phyloP scores from a whole-genome alignment of 495 filamentous ascomycete species.

The Cercophora scortea region DNA sequence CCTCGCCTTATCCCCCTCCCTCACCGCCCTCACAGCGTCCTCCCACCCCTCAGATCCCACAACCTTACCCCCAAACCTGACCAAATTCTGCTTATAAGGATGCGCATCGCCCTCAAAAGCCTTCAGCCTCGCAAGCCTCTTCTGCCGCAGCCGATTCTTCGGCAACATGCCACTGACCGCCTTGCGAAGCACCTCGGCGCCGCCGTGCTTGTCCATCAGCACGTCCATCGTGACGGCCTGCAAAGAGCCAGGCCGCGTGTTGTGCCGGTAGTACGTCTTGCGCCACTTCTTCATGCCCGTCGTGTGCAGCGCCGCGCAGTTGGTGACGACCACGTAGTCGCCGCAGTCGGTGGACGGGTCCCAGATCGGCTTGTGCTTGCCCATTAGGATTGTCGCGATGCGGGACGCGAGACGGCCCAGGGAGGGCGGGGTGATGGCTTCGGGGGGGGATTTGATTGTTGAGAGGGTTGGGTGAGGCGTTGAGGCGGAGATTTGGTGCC shows the following conservation, averaged over 20 bases:
- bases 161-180: slow-evolving; percentile 96
- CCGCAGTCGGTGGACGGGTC: slow-evolving; percentile 95
- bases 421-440: slow-evolving; percentile 53
- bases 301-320: slow-evolving; percentile 76
- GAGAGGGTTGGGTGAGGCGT: slow-evolving; percentile 46
- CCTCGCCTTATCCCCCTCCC: slow-evolving; percentile 31
- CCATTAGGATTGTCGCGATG: slow-evolving; percentile 91
- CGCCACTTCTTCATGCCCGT: slow-evolving; percentile 88
- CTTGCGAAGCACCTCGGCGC: slow-evolving; percentile 84
- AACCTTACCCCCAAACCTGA: slow-evolving; percentile 57
- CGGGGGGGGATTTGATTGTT: slow-evolving; percentile 41
- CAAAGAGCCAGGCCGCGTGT: slow-evolving; percentile 78
- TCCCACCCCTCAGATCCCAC: slow-evolving; percentile 41
- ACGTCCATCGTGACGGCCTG: slow-evolving; percentile 88
- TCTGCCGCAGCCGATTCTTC: slow-evolving; percentile 87
- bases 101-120: slow-evolving; percentile 87
- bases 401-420: slow-evolving; percentile 86
- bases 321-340: slow-evolving; percentile 92
- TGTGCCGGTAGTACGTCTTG: slow-evolving; percentile 94
- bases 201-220: slow-evolving; percentile 89
- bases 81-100: slow-evolving; percentile 83
- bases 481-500: slow-evolving; percentile 77
- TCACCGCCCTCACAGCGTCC: slow-evolving; percentile 30
- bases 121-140: slow-evolving; percentile 82
- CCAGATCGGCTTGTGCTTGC: slow-evolving; percentile 98